Base-by-base conservation (phyloP, 2,329 filamentous ascomycete species). In the Cercospora sp. region DNA sequence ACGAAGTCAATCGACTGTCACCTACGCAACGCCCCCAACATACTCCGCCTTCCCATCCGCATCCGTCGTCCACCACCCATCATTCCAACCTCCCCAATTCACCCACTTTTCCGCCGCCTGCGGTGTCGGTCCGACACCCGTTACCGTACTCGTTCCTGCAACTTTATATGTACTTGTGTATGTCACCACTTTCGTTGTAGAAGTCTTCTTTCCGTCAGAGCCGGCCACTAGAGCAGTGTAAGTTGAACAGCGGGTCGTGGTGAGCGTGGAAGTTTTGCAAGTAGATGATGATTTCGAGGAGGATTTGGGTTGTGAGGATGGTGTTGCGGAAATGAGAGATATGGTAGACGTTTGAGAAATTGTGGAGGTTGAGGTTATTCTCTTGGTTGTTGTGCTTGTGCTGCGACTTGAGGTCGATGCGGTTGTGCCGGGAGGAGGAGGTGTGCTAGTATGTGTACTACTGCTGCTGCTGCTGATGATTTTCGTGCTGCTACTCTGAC, bases 31-130 rank as follows among this genome's bases (percentile, higher is more conserved):
- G 2, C 45, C 21, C 21, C 60, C 60, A 30, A 30, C 60, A 62
- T 62, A 62, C 60, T 51, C 60, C 13, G 40, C 40, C 26, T 51
- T 62, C 16, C 60, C 60, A 62, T 62, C 21, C 21, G 40, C 37
- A 49, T 62, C 60, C 43, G 60, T 62, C 60, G 60, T 51, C 60
- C 60, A 62, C 60, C 60, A 62, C 7, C 40, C 60, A 32, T 62
- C 40, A 62, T 45, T 62, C 60, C 60, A 62, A 1, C 60, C 60
- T 45, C 60, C 40, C 60, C 60, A 62, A 32, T 49, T 45, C 13
- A 18, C 24, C 60, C 60, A 62, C 60, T 28, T 32, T 6, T 45
- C 37, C n/a, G 18, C 28, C 9, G 45, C 45, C 45, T 51, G 45
- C 2, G 45, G 45, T 0, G 60, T 43, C 13, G 58, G 12, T 13